These are phyloP conservation scores for Microcyclospora tardicrescens DNA, from an alignment of 2,329 filamentous ascomycete genomes.

Conservation along the genomic window DNA sequence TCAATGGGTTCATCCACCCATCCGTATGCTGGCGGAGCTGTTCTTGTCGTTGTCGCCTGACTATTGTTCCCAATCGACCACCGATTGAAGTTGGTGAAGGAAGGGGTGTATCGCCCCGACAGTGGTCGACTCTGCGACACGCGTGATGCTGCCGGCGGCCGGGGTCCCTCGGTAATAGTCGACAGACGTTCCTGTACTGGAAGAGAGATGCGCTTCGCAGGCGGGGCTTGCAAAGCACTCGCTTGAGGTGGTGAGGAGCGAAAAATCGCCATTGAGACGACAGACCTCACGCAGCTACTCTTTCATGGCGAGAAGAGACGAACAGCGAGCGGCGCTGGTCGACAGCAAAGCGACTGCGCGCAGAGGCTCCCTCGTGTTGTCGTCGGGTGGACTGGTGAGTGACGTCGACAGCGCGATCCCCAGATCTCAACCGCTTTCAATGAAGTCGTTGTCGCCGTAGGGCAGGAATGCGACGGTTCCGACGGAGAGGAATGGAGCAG, in stretches of 20 bases:
- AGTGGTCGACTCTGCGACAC: background rate
- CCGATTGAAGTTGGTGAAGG: background rate
- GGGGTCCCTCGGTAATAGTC: conserved; percentile 9
- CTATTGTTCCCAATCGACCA: conserved; percentile 1
- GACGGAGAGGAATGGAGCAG: too few species aligned
- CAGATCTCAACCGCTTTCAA: too few species aligned
- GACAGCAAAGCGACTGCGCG: too few species aligned
- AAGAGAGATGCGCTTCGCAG: conserved; percentile 6
- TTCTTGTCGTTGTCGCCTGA: conserved; percentile 7
- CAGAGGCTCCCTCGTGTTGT: too few species aligned
- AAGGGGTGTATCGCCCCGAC: background rate
- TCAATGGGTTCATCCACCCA: conserved; percentile 10
- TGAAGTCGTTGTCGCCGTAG: too few species aligned
- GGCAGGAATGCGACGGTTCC: too few species aligned
- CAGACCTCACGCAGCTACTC: too few species aligned
- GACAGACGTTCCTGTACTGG: conserved; percentile 6
- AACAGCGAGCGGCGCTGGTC: too few species aligned
- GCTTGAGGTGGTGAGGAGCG: background rate
- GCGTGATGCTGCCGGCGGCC: background rate
- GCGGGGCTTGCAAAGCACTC: background rate
- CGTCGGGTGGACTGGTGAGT: too few species aligned
- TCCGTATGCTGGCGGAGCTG: conserved; percentile 16
- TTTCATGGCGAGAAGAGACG: too few species aligned
- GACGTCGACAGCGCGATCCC: too few species aligned
- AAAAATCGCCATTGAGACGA: too few species aligned